phyloP scores from a whole-genome alignment of 441 rosid genomes.

The Erodium texanum region DNA sequence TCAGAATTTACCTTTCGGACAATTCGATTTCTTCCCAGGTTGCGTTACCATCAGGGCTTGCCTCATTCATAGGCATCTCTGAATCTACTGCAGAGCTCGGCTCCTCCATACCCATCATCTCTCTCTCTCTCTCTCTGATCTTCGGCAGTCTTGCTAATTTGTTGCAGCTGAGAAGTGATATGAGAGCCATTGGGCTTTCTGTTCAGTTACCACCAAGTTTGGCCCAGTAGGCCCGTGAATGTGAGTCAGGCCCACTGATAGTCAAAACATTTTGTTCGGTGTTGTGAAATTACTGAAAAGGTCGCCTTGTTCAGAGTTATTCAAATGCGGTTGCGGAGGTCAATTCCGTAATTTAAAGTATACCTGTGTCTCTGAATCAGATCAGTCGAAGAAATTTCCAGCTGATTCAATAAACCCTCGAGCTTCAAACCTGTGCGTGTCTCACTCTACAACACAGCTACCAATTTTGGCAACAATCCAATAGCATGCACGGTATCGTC shows the following conservation, averaged over 20 bases:
- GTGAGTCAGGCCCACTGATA: not conserved
- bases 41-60: slow-evolving; percentile 16
- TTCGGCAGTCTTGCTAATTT: not conserved
- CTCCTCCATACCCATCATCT: not conserved
- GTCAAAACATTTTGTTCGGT: too few species aligned
- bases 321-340: not conserved
- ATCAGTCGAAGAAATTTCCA: not conserved
- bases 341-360: not conserved
- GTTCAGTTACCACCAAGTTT: not conserved
- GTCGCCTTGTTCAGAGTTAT: too few species aligned
- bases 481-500: not conserved
- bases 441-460: not conserved
- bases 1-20: slow-evolving; percentile 48
- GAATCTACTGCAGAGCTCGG: not conserved
- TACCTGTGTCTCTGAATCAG: not conserved
- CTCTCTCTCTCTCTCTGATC: not conserved
- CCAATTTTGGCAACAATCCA: not conserved
- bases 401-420: slow-evolving; percentile 6
- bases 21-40: slow-evolving; percentile 57
- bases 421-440: not conserved
- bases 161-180: not conserved
- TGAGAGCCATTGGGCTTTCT: not conserved
- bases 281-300: too few species aligned
- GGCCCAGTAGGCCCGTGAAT: not conserved
- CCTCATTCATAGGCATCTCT: slow-evolving; percentile 29